Percentiles rank a stretch among this genome's conserved stretches.
phyloP scores from a whole-genome alignment of 306 rosid species.

The Medicago lupulina region DNA sequence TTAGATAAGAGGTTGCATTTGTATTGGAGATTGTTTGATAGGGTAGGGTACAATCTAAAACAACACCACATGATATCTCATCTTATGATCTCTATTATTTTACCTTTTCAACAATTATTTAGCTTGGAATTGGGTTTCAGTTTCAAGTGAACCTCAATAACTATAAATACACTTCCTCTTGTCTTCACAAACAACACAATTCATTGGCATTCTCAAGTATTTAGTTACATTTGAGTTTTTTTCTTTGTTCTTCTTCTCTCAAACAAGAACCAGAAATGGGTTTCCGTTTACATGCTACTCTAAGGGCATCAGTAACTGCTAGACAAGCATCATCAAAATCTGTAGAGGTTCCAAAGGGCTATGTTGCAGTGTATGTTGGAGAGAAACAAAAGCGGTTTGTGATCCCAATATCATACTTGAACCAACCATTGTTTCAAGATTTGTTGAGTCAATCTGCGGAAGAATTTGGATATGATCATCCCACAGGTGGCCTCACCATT shows the following conservation, averaged over 20 bases:
- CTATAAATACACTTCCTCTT: background rate
- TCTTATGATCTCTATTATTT: background rate
- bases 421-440: background rate
- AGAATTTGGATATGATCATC: background rate
- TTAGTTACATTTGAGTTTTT: background rate
- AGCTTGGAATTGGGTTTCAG: background rate
- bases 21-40: no score
- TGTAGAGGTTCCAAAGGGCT: no score
- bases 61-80: background rate
- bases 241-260: background rate
- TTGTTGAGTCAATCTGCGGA: background rate
- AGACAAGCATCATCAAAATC: background rate
- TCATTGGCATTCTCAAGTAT: background rate
- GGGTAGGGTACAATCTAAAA: background rate
- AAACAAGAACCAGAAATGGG: background rate
- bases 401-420: background rate
- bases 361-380: background rate
- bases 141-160: background rate
- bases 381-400: background rate
- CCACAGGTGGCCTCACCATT: background rate
- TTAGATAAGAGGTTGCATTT: background rate
- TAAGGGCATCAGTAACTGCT: background rate
- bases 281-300: slow-evolving; percentile 3
- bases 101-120: background rate
- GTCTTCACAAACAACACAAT: slow-evolving; percentile 8